Base-by-base conservation (phyloP, 2,329 filamentous ascomycete species). In the Reticulascus tulasneorum region DNA sequence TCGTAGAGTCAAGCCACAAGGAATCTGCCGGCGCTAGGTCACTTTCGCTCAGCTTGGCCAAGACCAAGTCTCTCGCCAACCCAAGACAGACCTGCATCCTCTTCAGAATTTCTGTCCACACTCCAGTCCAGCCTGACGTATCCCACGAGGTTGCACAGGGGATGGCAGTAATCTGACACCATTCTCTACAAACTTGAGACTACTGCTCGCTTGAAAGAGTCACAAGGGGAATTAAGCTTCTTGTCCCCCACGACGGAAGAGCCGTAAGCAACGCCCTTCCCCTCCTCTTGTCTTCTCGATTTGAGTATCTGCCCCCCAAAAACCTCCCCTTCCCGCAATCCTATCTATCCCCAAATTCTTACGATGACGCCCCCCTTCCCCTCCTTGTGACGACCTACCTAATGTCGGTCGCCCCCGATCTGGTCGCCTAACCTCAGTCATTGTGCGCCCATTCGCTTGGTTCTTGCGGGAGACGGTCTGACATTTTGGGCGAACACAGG, bases 101-200 rank as follows among this genome's bases (percentile, higher is more conserved):
- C 39, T 38, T 26, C 42, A 44, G 42, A 44, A 35, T 39, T 42
- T 42, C 29, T 35, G 35, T 38, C 35, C 31, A 35, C 42, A 24
- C 30, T 31, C 41, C 35, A 42, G 38, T 38, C 39, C 42, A 44
- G 42, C 35, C 35, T 33, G 42, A 38, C 35, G 42, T 44, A 38
- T 35, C 42, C 35, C 42, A 38, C 23, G 39, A 42, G 35, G 39
- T 44, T 42, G 35, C 35, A 29, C 35, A 42, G 35, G 41, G 39
- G 35, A 44, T 44, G 39, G 25, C 39, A 38, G 35, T 29, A 22
- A 31, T 42, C 35, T 44, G 42, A 44, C 29, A 38, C 35, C 35
- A 35, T 43, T 27, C 24, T 42, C 15, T 32, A 36, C 25, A 31
- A 18, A 38, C 24, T 40, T 42, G 31, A 40, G 37, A 42, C 37